Evolutionary conservation across 768 basidiomycete genomes (phyloP).

Genomic region (Sarcodon aspratus): DNA sequence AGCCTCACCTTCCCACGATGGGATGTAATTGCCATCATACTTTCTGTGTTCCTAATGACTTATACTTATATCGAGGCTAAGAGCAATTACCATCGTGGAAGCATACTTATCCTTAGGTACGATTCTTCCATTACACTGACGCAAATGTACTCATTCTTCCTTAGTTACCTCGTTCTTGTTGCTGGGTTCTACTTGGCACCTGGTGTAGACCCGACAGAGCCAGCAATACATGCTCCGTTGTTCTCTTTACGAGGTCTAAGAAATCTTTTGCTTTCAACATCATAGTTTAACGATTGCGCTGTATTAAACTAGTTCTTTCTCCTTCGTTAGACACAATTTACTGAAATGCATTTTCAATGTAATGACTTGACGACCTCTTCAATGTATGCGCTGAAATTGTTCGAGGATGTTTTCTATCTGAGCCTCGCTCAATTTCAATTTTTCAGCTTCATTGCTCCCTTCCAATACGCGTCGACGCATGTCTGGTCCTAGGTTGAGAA

Average conservation of each 20-base stretch:
- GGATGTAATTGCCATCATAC: slow-evolving; percentile 91
- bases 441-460: slow-evolving; percentile 51
- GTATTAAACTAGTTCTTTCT: neutral
- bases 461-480: slow-evolving; percentile 40
- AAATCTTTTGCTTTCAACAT: too few species aligned
- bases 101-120: slow-evolving; percentile 88
- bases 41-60: slow-evolving; percentile 95
- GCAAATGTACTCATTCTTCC: slow-evolving; percentile 4
- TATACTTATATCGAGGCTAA: slow-evolving; percentile 99
- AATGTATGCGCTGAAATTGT: slow-evolving; percentile 31
- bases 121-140: slow-evolving; percentile 2
- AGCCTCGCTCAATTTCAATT: slow-evolving; percentile 29
- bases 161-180: slow-evolving; percentile 81
- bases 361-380: slow-evolving; percentile 6
- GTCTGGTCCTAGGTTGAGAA: slow-evolving; percentile 32
- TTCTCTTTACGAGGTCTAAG: too few species aligned
- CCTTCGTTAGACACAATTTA: neutral
- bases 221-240: too few species aligned
- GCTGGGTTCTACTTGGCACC: slow-evolving; percentile 93
- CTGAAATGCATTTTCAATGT: neutral
- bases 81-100: slow-evolving; percentile 95
- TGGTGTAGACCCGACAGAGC: slow-evolving; percentile 3
- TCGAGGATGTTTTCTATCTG: slow-evolving; percentile 32
- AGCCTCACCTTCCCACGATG: slow-evolving; percentile 97
- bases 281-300: neutral